Evolutionary conservation across 1,139 yeast species (phyloP).

Genomic region (Scheffersomyces lignicola): DNA sequence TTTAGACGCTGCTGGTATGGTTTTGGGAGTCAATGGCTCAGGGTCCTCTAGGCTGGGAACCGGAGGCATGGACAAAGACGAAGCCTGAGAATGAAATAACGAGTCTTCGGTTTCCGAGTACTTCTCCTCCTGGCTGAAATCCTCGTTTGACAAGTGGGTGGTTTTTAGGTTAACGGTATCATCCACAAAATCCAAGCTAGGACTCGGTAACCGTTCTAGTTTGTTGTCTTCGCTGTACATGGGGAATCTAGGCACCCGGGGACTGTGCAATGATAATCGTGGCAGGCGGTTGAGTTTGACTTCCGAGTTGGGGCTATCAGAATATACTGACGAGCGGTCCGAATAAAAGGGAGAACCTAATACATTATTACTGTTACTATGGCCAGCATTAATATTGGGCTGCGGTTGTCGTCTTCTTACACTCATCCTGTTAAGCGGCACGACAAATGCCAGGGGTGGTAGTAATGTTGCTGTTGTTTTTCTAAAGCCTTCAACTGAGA

Average conservation of each 20-base stretch:
- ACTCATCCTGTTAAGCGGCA: slow-evolving; percentile 1
- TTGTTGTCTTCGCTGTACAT: neutral
- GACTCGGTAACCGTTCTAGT: slow-evolving; percentile 5
- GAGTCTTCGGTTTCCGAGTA: neutral
- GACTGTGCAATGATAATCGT: slow-evolving; percentile 2
- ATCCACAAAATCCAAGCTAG: slow-evolving; percentile 3
- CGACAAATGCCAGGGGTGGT: no score
- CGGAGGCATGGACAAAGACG: neutral
- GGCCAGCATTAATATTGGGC: neutral
- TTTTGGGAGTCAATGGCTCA: no score
- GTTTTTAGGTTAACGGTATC: neutral
- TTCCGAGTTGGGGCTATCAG: neutral
- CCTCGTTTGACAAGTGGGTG: neutral
- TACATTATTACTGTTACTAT: neutral
- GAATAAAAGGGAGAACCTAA: neutral
- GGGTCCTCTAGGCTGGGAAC: slow-evolving; percentile 1
- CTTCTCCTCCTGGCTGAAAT: neutral
- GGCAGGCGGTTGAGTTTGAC: slow-evolving; percentile 3
- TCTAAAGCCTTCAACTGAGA: no score
- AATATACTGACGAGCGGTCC: neutral
- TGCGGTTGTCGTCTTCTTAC: slow-evolving; percentile 1
- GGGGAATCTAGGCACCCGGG: slow-evolving; percentile 1
- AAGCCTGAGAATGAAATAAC: slow-evolving; percentile 1
- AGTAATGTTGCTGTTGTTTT: no score
- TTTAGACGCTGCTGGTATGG: no score